These are phyloP conservation scores for Juglanconis oblonga DNA, from an alignment of 2,329 filamentous ascomycete species.

Conservation along the genomic window DNA sequence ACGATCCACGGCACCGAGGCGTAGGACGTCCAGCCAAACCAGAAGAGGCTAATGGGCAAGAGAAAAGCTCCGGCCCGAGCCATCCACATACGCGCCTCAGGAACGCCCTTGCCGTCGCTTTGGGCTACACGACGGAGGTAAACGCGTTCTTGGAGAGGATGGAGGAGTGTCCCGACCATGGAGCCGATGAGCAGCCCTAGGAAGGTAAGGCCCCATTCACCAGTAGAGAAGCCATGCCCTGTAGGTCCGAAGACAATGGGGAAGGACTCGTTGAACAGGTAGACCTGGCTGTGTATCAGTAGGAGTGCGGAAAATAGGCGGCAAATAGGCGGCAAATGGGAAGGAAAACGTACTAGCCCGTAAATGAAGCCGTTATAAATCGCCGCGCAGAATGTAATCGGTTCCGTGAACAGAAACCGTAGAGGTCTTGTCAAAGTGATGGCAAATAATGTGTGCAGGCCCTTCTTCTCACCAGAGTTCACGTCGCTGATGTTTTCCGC, in stretches of 20 bases:
- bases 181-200: slow-evolving; percentile 6
- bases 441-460: background rate
- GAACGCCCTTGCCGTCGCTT: slow-evolving; percentile 12
- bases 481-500: background rate
- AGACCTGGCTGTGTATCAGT: background rate
- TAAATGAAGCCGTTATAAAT: slow-evolving; percentile 13
- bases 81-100: slow-evolving; percentile 10
- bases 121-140: slow-evolving; percentile 6
- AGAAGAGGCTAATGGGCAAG: slow-evolving; percentile 66
- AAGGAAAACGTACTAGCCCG: background rate
- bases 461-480: slow-evolving; percentile 4
- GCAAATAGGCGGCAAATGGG: background rate
- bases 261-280: slow-evolving; percentile 13
- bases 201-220: slow-evolving; percentile 5
- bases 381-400: slow-evolving; percentile 9
- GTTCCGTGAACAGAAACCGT: slow-evolving; percentile 11
- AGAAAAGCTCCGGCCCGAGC: slow-evolving; percentile 34
- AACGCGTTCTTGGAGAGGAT: slow-evolving; percentile 7
- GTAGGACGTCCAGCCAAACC: slow-evolving; percentile 68
- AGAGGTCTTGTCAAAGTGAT: slow-evolving; percentile 1
- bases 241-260: slow-evolving; percentile 2
- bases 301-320: background rate
- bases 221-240: slow-evolving; percentile 9
- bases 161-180: background rate
- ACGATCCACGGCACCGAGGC: slow-evolving; percentile 55